phyloP scores from a whole-genome alignment of 2,329 filamentous ascomycete species.

The Emericellopsis cladophorae region DNA sequence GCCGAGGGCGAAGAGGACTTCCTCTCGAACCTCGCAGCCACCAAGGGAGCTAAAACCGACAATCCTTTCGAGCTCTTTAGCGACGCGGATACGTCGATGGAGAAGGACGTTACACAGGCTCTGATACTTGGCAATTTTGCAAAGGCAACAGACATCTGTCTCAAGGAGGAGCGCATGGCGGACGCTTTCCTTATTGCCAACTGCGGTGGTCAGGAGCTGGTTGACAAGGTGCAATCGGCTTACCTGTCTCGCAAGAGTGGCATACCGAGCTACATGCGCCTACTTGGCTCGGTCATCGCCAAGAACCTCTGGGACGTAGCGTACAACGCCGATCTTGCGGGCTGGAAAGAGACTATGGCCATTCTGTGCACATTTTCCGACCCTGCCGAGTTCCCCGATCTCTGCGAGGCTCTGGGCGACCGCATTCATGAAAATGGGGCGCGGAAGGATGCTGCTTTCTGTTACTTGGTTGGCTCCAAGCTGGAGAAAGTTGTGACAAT shows the following conservation, averaged over 20 bases:
- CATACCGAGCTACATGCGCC: slow-evolving; percentile 80
- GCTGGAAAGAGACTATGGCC: slow-evolving; percentile 97
- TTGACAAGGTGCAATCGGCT: slow-evolving; percentile 85
- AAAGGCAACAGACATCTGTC: slow-evolving; percentile 75
- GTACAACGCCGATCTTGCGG: slow-evolving; percentile 81
- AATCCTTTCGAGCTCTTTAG: slow-evolving; percentile 86
- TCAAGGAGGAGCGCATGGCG: slow-evolving; percentile 80
- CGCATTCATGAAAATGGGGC: slow-evolving; percentile 67
- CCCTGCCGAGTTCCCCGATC: slow-evolving; percentile 79
- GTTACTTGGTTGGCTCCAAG: slow-evolving; percentile 90
- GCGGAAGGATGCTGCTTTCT: slow-evolving; percentile 89
- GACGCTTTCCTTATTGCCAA: slow-evolving; percentile 98
- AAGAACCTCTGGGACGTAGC: slow-evolving; percentile 99
- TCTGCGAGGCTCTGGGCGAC: slow-evolving; percentile 91
- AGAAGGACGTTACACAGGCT: slow-evolving; percentile 77
- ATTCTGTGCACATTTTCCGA: slow-evolving; percentile 92
- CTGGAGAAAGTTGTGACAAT: slow-evolving; percentile 93
- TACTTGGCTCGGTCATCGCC: slow-evolving; percentile 81
- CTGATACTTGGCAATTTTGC: slow-evolving; percentile 86
- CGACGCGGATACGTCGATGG: slow-evolving; percentile 70
- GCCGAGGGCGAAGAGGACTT: slow-evolving; percentile 72
- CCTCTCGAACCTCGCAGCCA: slow-evolving; percentile 70
- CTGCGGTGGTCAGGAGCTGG: slow-evolving; percentile 82
- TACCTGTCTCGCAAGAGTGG: slow-evolving; percentile 77
- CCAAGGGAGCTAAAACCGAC: slow-evolving; percentile 85